These are phyloP conservation scores for Kalanchoe fedtschenkoi DNA, from an alignment of 164 flowering plant species.

Conservation along the genomic window DNA sequence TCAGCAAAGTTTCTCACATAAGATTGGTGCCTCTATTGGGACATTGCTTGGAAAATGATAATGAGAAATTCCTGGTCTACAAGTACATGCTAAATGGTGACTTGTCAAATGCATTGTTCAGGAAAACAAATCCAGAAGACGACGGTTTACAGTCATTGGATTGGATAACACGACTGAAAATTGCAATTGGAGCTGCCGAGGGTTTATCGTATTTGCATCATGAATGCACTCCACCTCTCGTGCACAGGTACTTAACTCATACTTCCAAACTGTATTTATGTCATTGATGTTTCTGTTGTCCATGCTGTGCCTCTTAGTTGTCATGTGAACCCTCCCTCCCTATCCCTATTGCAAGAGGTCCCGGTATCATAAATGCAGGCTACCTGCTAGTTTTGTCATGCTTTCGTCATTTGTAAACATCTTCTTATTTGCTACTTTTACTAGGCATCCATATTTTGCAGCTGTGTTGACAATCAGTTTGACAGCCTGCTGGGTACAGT, in stretches of 20 bases:
- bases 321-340: too few species aligned
- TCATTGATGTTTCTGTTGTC: neutral
- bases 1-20: conserved; percentile 57
- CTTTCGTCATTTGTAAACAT: too few species aligned
- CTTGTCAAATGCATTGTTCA: conserved; percentile 61
- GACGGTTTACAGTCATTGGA: conserved; percentile 78
- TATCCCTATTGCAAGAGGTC: too few species aligned
- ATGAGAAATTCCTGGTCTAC: conserved; percentile 72
- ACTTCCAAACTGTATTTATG: neutral
- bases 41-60: conserved; percentile 74
- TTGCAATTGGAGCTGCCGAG: conserved; percentile 91
- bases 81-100: conserved; percentile 86
- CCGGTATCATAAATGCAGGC: too few species aligned
- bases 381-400: too few species aligned
- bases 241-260: conserved; percentile 67
- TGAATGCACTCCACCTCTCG: conserved; percentile 76
- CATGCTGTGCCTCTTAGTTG: too few species aligned
- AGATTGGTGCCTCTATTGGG: conserved; percentile 88
- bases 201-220: conserved; percentile 78
- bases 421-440: too few species aligned
- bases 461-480: too few species aligned
- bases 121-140: conserved; percentile 37
- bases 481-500: too few species aligned
- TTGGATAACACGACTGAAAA: conserved; percentile 94
- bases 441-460: too few species aligned